Percentiles rank a stretch among this genome's conserved stretches.
phyloP scores from a whole-genome alignment of 2,329 filamentous ascomycete genomes.

The Penicillium expansum region DNA sequence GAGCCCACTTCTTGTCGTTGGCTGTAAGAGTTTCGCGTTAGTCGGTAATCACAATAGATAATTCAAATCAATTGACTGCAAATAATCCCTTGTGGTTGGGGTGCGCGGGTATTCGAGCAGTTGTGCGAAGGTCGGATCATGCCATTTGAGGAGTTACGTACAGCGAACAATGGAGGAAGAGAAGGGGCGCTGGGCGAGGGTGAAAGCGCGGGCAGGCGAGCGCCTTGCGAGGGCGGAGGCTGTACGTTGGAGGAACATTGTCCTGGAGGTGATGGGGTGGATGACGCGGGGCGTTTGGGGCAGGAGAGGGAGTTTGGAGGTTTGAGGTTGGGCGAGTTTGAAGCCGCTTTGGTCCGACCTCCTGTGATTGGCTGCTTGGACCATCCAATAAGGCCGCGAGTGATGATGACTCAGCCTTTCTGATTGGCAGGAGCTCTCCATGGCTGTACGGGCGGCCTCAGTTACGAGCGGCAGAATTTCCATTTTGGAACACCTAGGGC shows the following conservation, averaged over 20 bases:
- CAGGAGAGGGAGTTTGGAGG: constrained; percentile 33
- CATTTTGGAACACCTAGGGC: constrained; percentile 19
- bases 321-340: constrained; percentile 39
- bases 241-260: constrained; percentile 50
- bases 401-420: constrained; percentile 17
- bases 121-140: constrained; percentile 26
- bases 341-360: constrained; percentile 39
- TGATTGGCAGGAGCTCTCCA: constrained; percentile 17
- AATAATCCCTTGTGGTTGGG: constrained; percentile 24
- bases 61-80: not conserved
- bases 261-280: constrained; percentile 27
- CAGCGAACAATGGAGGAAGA: constrained; percentile 46
- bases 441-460: constrained; percentile 1
- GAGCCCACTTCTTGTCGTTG: constrained; percentile 41
- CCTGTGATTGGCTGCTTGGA: constrained; percentile 18
- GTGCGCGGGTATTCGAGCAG: constrained; percentile 16
- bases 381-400: constrained; percentile 9
- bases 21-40: constrained; percentile 30
- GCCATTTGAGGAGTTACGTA: constrained; percentile 39
- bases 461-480: constrained; percentile 11
- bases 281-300: constrained; percentile 27
- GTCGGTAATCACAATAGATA: constrained; percentile 9
- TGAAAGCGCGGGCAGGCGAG: constrained; percentile 43
- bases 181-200: constrained; percentile 43
- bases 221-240: constrained; percentile 47